Base-by-base conservation (phyloP, 352 stramenopile species). In the Globisporangium abappressorium region DNA sequence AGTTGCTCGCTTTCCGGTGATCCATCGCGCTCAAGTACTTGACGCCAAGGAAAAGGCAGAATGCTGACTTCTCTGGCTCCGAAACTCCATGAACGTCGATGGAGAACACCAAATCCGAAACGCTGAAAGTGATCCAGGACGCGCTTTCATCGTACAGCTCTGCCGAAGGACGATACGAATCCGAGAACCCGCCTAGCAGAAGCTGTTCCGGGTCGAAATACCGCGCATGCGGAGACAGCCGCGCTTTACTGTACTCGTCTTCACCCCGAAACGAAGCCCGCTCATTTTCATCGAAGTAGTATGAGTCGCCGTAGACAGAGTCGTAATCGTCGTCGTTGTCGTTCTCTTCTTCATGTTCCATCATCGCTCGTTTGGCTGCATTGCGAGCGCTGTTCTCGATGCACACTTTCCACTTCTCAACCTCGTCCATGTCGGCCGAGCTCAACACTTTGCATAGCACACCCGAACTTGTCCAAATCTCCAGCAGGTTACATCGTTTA, bases 71-170 rank as follows among this genome's bases (percentile, higher is more conserved):
- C 58, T 93, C 76, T 0, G 80, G 75, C 41, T 90, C 84, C 7
- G 78, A 85, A 20, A 88, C 83, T n/a, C 78, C 70, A 71, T 92
- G 83, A 3, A 93, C 81, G 61, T 93, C 85, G 2, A 81, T 79
- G 33, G 72, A 60, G 26, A 94, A 90, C 11, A 78, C 70, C 1
- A 92, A 72, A 36, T 87, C 78, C 6, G 71, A 85, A 7, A 88
- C 70, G 33, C 82, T 91, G 11, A 93, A 81, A n/a, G 85, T 90
- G 28, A 92, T 92, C 87, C 87, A 94, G 0, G 69, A 79, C 22
- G 76, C 78, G 46, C 86, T 84, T 14, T 87, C 69, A 38, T 81
- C 75, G 26, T 87, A 73, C 11, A 89, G 70, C n/a, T 74, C 73
- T 14, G 66, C 66, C 22, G 75, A 72, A 20, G 86, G 59, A 41